Evolutionary conservation across 257 asterid species (phyloP), one percentile per base, ranked within the genome.

Genomic region (Perilla frutescens): DNA sequence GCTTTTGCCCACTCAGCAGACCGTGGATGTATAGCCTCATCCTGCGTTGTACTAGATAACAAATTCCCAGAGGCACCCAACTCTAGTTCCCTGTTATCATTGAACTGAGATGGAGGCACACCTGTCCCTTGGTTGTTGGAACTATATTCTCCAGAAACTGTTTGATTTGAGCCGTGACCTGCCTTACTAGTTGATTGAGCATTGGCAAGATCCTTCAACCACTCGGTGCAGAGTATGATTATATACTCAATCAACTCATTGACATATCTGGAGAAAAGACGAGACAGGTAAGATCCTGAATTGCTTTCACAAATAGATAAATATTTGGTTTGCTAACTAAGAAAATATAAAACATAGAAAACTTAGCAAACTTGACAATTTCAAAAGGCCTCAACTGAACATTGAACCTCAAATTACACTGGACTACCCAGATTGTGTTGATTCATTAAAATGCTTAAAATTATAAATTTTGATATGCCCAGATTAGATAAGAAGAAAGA

Each of bases 1-100:
- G 40, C 82, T 80, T 92, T 86, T n/a, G 98, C 96, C 98, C 98
- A 92, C 67, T 86, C 98, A 70, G 92, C 91, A 70, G 89, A 66
- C 64, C 80, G 82, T 54, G 80, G 80, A 79, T 74, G 87, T 44
- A 41, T 14, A 55, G 67, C 72, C 68, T 82, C 91, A 69, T 91
- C 94, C 36, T 74, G 74, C 55, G 57, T 47, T 56, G 81, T 59
- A 66, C 54, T 62, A 59, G 83, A 61, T 39, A 61, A 40, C 59
- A 71, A 57, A 70, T 56, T 83, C 81, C 66, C 90, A 11, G 78
- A 75, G 68, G 75, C 68, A 55, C 76, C 78, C 51, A 71, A 62
- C 39, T 80, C 85, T 61, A 45, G 64, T 75, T 77, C 83, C 76
- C 70, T 77, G 68, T 76, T 71, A 76, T 81, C 77, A 59, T 83